Conservation (phyloP, 768 basidiomycete species). For the Phylloporus scabripes region DNA sequence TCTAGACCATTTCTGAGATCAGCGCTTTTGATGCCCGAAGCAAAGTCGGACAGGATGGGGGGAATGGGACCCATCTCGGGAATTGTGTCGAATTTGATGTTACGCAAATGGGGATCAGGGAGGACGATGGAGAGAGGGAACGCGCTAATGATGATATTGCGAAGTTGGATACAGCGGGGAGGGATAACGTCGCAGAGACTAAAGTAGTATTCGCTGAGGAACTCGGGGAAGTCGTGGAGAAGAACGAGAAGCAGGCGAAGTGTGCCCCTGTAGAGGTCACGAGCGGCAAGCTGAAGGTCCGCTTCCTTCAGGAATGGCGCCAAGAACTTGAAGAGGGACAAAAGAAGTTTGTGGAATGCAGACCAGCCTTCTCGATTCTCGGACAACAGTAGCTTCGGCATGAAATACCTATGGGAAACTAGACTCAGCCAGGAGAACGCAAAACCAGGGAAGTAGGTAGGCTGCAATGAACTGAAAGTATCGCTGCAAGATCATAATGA, state of each 20-base stretch:
- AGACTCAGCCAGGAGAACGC: slow-evolving; percentile 98
- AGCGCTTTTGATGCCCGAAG: slow-evolving; percentile 70
- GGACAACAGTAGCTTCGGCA: slow-evolving; percentile 88
- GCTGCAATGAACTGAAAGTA: slow-evolving; percentile 92
- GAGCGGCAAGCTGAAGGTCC: slow-evolving; percentile 72
- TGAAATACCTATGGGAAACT: slow-evolving; percentile 93
- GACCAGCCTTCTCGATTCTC: slow-evolving; percentile 96
- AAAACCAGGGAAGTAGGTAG: slow-evolving; percentile 95
- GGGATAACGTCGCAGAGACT: slow-evolving; percentile 93
- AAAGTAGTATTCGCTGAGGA: slow-evolving; percentile 95
- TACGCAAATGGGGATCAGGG: slow-evolving; percentile 82
- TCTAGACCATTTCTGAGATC: slow-evolving; percentile 80
- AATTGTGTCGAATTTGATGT: slow-evolving; percentile 65
- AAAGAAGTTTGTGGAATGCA: slow-evolving; percentile 89
- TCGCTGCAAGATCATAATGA: slow-evolving; percentile 49
- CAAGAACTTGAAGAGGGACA: slow-evolving; percentile 94
- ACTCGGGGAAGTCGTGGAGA: slow-evolving; percentile 98
- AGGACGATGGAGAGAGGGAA: slow-evolving; percentile 79
- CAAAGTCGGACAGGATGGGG: slow-evolving; percentile 86
- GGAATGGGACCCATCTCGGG: slow-evolving; percentile 93
- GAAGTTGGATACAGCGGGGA: slow-evolving; percentile 87
- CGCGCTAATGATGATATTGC: slow-evolving; percentile 94
- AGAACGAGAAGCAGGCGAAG: slow-evolving; percentile 89
- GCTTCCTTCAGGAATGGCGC: slow-evolving; percentile 83
- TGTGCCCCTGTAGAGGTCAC: slow-evolving; percentile 86